Conservation (phyloP, 202 grass and related monocot genomes). For the Sporobolus alterniflorus region DNA sequence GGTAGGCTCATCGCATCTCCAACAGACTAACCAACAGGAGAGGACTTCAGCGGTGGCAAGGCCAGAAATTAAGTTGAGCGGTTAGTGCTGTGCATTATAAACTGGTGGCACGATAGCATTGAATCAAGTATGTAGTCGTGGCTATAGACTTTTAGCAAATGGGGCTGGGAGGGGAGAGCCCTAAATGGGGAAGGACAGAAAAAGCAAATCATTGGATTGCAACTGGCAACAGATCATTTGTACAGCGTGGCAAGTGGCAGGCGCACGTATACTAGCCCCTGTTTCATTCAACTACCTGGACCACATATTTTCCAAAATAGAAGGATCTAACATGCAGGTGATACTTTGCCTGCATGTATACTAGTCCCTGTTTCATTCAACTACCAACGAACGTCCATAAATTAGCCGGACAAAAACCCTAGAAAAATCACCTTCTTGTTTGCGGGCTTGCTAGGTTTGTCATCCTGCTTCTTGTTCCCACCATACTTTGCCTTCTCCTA, state of each 20-base stretch:
- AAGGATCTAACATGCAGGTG: background rate
- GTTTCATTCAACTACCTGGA: background rate
- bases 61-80: background rate
- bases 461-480: slow-evolving; percentile 51
- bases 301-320: background rate
- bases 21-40: background rate
- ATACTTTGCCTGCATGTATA: too few species aligned
- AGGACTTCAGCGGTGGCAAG: background rate
- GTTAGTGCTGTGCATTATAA: background rate
- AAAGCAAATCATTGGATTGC: background rate
- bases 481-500: slow-evolving; percentile 88
- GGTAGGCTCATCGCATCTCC: background rate
- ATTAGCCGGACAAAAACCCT: background rate
- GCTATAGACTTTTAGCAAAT: background rate
- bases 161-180: background rate
- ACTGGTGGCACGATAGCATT: background rate
- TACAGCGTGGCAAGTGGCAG: background rate
- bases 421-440: slow-evolving; percentile 54
- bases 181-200: background rate
- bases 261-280: background rate
- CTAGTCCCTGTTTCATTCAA: too few species aligned
- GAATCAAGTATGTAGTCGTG: background rate
- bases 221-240: background rate
- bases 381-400: background rate
- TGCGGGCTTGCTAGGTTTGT: slow-evolving; percentile 53